Conservation (phyloP, 352 stramenopile genomes). For the Poterioochromonas sp. region DNA sequence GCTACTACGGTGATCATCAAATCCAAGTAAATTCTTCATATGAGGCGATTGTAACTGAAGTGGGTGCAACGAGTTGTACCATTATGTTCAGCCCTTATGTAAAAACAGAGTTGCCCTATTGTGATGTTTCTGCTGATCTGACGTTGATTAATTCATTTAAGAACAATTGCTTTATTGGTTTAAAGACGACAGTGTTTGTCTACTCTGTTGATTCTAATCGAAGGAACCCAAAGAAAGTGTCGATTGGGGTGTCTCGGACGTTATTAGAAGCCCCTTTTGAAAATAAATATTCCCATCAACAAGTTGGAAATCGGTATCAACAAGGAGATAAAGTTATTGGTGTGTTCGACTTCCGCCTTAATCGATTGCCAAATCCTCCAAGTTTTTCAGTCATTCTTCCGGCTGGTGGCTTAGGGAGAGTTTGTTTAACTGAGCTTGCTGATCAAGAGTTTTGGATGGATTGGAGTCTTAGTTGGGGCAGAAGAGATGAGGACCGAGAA, state of each 20-base stretch:
- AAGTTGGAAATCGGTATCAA: background rate
- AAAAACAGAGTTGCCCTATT: background rate
- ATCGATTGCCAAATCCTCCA: background rate
- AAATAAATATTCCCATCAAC: background rate
- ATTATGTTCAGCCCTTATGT: constrained; percentile 8
- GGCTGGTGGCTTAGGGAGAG: constrained; percentile 11
- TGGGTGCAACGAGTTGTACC: background rate
- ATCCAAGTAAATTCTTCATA: background rate
- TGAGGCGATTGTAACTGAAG: background rate
- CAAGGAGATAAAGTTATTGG: background rate
- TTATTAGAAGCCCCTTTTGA: background rate
- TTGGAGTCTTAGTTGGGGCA: background rate
- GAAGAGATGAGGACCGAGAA: background rate
- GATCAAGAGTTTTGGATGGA: constrained; percentile 38
- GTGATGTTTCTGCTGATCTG: background rate
- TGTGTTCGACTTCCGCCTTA: background rate
- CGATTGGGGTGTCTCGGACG: background rate
- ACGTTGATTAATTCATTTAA: background rate
- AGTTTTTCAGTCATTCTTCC: background rate
- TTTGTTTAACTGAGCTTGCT: constrained; percentile 44
- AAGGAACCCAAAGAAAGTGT: background rate
- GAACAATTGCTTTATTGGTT: background rate
- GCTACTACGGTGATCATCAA: background rate
- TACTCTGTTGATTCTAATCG: background rate
- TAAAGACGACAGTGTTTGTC: background rate